These are phyloP conservation scores for Septoria linicola DNA, from an alignment of 2,329 filamentous ascomycete genomes.

Conservation along the genomic window DNA sequence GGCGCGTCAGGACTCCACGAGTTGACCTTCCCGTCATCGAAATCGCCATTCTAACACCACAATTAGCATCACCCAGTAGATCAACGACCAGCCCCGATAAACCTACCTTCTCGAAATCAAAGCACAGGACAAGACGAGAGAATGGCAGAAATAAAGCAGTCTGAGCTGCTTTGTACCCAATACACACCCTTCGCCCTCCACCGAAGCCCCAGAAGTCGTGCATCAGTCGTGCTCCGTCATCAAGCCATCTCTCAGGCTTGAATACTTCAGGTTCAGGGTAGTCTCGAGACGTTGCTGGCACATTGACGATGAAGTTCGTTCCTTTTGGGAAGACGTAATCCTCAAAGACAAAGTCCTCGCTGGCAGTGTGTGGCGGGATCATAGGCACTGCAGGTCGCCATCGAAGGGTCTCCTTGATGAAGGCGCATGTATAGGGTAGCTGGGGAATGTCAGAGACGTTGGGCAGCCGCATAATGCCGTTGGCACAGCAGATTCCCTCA, in stretches of 20 bases:
- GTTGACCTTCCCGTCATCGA: conserved; percentile 16
- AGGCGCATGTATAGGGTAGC: conserved; percentile 13
- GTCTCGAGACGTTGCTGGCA: conserved; percentile 12
- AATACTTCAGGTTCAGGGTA: conserved; percentile 11
- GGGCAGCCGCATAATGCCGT: not conserved
- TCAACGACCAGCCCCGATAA: not conserved
- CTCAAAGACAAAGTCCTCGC: conserved; percentile 16
- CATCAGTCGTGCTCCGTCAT: conserved; percentile 9
- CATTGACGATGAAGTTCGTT: conserved; percentile 17
- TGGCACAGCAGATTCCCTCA: conserved; percentile 2
- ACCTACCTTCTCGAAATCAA: conserved; percentile 12
- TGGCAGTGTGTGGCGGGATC: conserved; percentile 16
- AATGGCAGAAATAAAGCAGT: conserved; percentile 15
- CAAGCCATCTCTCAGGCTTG: conserved; percentile 15
- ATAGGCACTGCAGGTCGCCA: conserved; percentile 17
- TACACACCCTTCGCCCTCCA: conserved; percentile 15
- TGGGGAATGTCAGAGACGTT: conserved; percentile 5
- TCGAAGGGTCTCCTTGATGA: conserved; percentile 20
- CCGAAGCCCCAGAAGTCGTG: conserved; percentile 19
- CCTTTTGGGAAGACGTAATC: conserved; percentile 13
- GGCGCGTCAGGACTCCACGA: conserved; percentile 12
- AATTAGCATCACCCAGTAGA: too few species aligned
- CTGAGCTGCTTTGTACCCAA: conserved; percentile 17
- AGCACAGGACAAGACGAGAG: conserved; percentile 7
- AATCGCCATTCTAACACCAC: conserved; percentile 4